Evolutionary conservation across 1,139 yeast species (phyloP), one percentile per base, ranked within the genome.

Genomic region (Zhuliangozyma blackwelliae): DNA sequence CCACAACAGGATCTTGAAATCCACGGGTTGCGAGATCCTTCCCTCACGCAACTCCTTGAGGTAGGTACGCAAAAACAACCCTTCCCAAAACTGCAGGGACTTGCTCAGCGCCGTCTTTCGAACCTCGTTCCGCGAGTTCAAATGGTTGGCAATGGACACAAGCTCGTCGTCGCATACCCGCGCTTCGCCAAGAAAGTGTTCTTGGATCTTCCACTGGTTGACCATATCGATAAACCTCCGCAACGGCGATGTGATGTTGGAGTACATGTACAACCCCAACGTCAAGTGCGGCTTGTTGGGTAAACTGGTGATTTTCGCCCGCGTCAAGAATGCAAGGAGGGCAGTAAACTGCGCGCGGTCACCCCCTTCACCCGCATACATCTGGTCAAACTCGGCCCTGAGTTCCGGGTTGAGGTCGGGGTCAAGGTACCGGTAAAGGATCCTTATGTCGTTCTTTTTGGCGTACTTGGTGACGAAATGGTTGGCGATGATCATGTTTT

Each of bases 221-320:
- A 89, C 55, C 50, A 89, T 62, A 57, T 92, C 98, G n/a, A 82
- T 81, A 49, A 77, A 84, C 46, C 98, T 66, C 58, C 98, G 68
- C 44, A 92, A 68, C 2, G 98, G 98, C 0, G 97, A 89, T 0
- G 98, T 89, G 3, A 86, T 81, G 28, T 88, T 86, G 7, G 85
- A 70, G 52, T 92, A 89, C 10, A 65, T 58, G 0, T 61, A 56
- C 9, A 83, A 61, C 2, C 95, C 96, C 32, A 89, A 61, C 40
- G 84, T 77, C 25, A 69, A 67, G 57, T 90, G 97, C 0, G 57
- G 55, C 1, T 52, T 51, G 7, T 7, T 10, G 51, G 54, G 73
- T 39, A 41, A 62, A 48, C 46, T 67, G 50, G 47, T 68, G 37
- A 40, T 62, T 32, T 50, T 59, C 43, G 59, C 72, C 49, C 52